Base-by-base conservation (phyloP, 441 rosid species). In the Brassica balearica region DNA sequence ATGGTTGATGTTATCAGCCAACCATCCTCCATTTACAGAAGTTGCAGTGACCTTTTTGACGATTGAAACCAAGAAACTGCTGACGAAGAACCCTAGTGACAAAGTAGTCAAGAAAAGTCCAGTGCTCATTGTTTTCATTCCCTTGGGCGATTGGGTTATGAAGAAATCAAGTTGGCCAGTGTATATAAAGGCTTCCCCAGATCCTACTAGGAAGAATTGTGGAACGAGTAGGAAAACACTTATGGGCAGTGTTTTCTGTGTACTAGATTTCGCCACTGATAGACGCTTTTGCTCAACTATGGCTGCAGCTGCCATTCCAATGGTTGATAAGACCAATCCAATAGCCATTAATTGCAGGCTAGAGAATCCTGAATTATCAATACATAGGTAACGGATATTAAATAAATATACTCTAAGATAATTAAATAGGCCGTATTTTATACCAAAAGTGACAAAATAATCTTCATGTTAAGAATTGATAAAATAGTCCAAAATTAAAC, bases 101-200 rank as follows among this genome's bases (percentile, higher is more conserved):
- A 90, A 75, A 27, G 94, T 86, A 12, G 87, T 84, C 67, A 88
- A 86, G 87, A 88, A 86, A 25, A 88, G 79, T 23, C 89, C 89
- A 2, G 88, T 85, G 84, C 89, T 85, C 85, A 86, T 85, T 64
- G 84, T 88, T 84, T 94, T 94, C 98, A 94, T 92, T 74, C 97
- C 93, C 83, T 91, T 90, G 1, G 97, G 97, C 1, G 95, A 94
- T 55, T 90, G 88, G 6, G 97, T 94, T 68, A 94, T 89, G 92
- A 94, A 94, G 95, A 94, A 88, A 82, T 92, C 97, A 17, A 92
- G 97, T 83, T 94, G 97, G 69, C 98, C 98, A 0, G 93, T 88
- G 93, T 94, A 94, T 68, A 91, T 87, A 80, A 95, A 89, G 0
- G 94, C 97, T 84, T 95, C 98, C 3, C 97, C 98, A 6, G 97